Conservation (phyloP, 345 rosid genomes). For the Passiflora organensis region DNA sequence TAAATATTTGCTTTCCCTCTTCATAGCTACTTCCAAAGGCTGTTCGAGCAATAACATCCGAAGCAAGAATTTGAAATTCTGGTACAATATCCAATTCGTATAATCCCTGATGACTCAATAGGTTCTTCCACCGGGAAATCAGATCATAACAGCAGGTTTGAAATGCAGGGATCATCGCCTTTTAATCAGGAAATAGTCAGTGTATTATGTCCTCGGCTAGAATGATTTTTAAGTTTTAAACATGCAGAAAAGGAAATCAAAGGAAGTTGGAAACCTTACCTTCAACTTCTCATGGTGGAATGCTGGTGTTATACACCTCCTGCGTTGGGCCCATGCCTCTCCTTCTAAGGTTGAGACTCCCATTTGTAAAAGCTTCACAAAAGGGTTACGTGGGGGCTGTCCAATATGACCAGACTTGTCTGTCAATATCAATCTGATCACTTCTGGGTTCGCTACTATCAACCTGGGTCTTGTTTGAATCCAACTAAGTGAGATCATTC, state of each 20-base stretch:
- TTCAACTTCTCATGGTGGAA: slow-evolving; percentile 46
- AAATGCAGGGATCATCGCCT: slow-evolving; percentile 40
- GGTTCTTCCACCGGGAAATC: slow-evolving; percentile 39
- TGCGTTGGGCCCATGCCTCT: slow-evolving; percentile 41
- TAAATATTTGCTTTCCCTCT: slow-evolving; percentile 44
- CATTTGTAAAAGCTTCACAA: slow-evolving; percentile 27
- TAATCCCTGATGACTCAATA: slow-evolving; percentile 18
- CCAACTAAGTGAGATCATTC: slow-evolving; percentile 44
- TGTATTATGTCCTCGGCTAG: too few relatives aligned
- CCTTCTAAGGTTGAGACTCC: slow-evolving; percentile 40
- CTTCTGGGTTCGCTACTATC: slow-evolving; percentile 34
- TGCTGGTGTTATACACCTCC: slow-evolving; percentile 40
- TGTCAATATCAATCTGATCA: slow-evolving; percentile 35
- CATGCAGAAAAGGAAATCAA: not conserved
- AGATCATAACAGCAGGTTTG: slow-evolving; percentile 27
- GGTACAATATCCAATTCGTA: slow-evolving; percentile 45
- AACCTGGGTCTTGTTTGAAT: slow-evolving; percentile 37
- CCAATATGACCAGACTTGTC: slow-evolving; percentile 41
- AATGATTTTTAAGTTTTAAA: too few relatives aligned
- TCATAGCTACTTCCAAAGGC: slow-evolving; percentile 51
- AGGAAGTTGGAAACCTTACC: slow-evolving; percentile 15
- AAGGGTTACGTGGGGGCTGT: slow-evolving; percentile 37
- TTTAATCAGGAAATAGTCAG: too few relatives aligned
- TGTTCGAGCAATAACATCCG: slow-evolving; percentile 39
- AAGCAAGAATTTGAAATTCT: slow-evolving; percentile 39